Percentiles rank a stretch among this genome's conserved stretches.
phyloP scores from a whole-genome alignment of 129 eudicot species.

The Ambrosia trifida region DNA sequence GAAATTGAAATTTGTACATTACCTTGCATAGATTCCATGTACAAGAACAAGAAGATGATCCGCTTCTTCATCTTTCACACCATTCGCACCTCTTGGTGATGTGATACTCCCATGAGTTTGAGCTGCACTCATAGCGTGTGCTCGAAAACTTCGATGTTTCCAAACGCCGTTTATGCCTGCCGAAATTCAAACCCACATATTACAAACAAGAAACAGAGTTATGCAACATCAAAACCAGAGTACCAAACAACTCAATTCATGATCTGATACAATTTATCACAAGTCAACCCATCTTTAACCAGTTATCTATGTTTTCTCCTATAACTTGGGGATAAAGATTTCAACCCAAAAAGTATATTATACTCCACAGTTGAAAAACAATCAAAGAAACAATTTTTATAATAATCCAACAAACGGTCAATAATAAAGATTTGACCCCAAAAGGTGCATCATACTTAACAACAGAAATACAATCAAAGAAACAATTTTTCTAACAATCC shows the following conservation, averaged over 20 bases:
- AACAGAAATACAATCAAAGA: not conserved
- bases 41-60: constrained; percentile 99
- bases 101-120: constrained; percentile 45
- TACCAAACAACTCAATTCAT: too few species aligned
- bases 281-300: not conserved
- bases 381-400: not conserved
- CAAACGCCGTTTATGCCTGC: constrained; percentile 54
- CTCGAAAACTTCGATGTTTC: constrained; percentile 45
- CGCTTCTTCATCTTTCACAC: constrained; percentile 50
- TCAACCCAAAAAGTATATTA: not conserved
- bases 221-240: not conserved
- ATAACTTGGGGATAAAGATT: not conserved
- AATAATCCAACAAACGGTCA: too few species aligned
- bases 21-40: constrained; percentile 96
- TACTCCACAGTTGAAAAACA: not conserved
- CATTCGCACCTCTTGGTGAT: constrained; percentile 32
- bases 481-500: not conserved
- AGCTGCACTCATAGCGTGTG: constrained; percentile 67
- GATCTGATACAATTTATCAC: not conserved
- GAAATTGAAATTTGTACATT: constrained; percentile 8
- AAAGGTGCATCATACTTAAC: not conserved
- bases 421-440: not conserved
- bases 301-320: not conserved
- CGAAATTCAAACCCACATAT: constrained; percentile 1
- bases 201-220: not conserved